phyloP scores from a whole-genome alignment of 2,329 filamentous ascomycete genomes.

The Aspergillus cejpii region DNA sequence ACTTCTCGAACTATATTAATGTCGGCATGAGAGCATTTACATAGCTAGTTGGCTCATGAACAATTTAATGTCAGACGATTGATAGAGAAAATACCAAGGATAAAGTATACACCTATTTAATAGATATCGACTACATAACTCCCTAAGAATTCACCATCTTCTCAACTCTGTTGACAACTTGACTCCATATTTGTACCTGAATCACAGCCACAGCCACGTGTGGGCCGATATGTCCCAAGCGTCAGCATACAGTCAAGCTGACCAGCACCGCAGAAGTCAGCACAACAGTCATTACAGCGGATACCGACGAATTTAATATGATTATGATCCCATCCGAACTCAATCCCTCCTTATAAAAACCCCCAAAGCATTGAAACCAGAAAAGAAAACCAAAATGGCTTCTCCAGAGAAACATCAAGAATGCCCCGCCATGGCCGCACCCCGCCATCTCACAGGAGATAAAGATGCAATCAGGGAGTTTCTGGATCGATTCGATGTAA shows the following conservation, averaged over 20 bases:
- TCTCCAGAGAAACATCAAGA: constrained; percentile 1
- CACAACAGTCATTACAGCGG: not conserved
- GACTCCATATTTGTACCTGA: not conserved
- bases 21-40: too few relatives aligned
- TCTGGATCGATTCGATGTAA: constrained; percentile 83
- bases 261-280: not conserved
- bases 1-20: too few relatives aligned
- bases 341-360: too few relatives aligned
- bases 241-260: constrained; percentile 1
- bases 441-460: constrained; percentile 70
- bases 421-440: constrained; percentile 23
- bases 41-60: too few relatives aligned
- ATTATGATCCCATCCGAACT: too few relatives aligned
- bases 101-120: too few relatives aligned
- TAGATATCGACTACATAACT: too few relatives aligned
- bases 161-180: not conserved
- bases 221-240: not conserved
- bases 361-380: not conserved
- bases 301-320: too few relatives aligned
- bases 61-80: too few relatives aligned
- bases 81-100: too few relatives aligned
- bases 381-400: not conserved
- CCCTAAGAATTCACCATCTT: too few relatives aligned
- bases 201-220: not conserved
- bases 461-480: constrained; percentile 71